phyloP scores from a whole-genome alignment of 2,329 filamentous ascomycete species.

The Penicillium decumbens region DNA sequence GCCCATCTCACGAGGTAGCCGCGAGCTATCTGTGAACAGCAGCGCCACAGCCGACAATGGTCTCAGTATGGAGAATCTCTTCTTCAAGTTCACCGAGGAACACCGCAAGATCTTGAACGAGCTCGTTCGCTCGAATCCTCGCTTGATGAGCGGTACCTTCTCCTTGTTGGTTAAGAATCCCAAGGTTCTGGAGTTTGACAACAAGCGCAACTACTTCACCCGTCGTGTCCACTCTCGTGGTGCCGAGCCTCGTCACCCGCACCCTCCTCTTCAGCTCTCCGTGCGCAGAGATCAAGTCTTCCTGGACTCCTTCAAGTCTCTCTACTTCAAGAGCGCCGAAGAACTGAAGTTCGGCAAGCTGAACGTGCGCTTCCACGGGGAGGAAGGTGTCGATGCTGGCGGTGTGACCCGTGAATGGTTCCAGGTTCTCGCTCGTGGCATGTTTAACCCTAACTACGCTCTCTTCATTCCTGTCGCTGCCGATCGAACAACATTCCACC shows the following conservation, averaged over 20 bases:
- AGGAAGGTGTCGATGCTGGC: constrained; percentile 96
- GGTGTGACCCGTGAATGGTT: constrained; percentile 99
- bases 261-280: constrained; percentile 75
- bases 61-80: constrained; percentile 70
- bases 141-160: constrained; percentile 98
- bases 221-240: constrained; percentile 78
- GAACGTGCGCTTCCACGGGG: constrained; percentile 93
- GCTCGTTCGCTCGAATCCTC: constrained; percentile 91
- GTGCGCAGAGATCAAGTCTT: constrained; percentile 94
- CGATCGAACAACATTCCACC: constrained; percentile 97
- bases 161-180: constrained; percentile 95
- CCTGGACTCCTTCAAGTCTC: constrained; percentile 95
- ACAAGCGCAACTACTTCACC: constrained; percentile 98
- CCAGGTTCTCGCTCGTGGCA: constrained; percentile 91
- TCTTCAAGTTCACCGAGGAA: constrained; percentile 96
- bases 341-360: constrained; percentile 99
- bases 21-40: constrained; percentile 69
- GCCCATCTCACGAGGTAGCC: constrained; percentile 48
- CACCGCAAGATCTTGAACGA: constrained; percentile 97
- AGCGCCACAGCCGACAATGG: constrained; percentile 73
- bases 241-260: constrained; percentile 65
- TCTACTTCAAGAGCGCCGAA: constrained; percentile 93
- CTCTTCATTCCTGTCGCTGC: constrained; percentile 95
- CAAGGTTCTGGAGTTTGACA: constrained; percentile 97
- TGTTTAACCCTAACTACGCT: constrained; percentile 98